Evolutionary conservation across 305 asterid genomes (phyloP).

Genomic region (Solanum hybrid): DNA sequence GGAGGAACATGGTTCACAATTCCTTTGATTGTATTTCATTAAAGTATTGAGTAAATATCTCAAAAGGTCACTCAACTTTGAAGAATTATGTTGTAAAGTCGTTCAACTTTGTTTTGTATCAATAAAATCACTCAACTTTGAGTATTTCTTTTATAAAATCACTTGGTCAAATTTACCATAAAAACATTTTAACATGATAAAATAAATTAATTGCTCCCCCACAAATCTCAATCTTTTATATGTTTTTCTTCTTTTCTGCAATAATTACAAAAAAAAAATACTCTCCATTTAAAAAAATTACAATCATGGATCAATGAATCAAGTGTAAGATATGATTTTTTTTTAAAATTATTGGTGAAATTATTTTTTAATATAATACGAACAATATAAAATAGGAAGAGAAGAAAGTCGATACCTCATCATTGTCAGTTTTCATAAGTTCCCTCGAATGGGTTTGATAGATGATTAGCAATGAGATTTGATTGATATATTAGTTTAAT

Average conservation of each 20-base stretch:
- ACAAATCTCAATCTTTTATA: background rate
- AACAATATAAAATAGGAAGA: no score
- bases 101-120: no score
- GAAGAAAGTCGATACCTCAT: no score
- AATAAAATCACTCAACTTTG: background rate
- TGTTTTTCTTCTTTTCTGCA: background rate
- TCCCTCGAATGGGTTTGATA: background rate
- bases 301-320: background rate
- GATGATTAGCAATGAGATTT: background rate
- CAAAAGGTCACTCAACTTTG: no score
- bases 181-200: background rate
- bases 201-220: background rate
- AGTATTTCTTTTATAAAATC: no score
- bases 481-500: background rate
- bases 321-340: background rate
- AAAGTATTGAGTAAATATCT: no score
- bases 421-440: background rate
- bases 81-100: no score
- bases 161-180: background rate
- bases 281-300: no score
- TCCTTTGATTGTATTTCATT: no score
- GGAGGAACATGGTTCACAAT: no score
- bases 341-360: background rate
- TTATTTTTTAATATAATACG: no score
- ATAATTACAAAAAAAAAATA: no score